A percentile compares a stretch with the other conserved stretches of the same genome.
Conservation (phyloP, 208 protist genomes). For the Trypanosoma rangeli region DNA sequence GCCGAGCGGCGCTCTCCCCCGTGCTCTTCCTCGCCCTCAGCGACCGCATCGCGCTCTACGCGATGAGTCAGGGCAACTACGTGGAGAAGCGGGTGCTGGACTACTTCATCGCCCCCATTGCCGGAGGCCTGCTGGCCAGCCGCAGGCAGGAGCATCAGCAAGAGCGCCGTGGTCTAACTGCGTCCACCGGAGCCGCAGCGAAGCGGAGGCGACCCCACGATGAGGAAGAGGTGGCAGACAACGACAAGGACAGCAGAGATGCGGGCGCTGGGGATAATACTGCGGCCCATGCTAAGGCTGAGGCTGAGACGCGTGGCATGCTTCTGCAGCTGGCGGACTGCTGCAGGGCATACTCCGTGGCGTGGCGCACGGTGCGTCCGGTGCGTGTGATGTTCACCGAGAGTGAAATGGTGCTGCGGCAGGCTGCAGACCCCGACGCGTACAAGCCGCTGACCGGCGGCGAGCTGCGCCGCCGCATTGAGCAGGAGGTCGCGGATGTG, state of each 20-base stretch:
- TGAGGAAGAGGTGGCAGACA: constrained; percentile 13
- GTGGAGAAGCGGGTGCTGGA: constrained; percentile 89
- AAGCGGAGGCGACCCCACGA: neutral
- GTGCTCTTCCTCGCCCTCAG: constrained; percentile 65
- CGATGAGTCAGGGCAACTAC: constrained; percentile 85
- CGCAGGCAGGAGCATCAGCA: constrained; percentile 44
- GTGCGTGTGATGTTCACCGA: constrained; percentile 86
- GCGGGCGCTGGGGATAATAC: too few relatives aligned
- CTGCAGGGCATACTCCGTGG: constrained; percentile 68
- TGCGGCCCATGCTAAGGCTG: constrained; percentile 20
- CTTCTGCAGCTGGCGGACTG: constrained; percentile 44
- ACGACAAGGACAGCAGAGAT: neutral
- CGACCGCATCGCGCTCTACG: constrained; percentile 68
- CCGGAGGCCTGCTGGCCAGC: constrained; percentile 50
- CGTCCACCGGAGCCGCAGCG: neutral
- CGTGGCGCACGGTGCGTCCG: constrained; percentile 44
- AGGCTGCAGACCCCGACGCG: constrained; percentile 51
- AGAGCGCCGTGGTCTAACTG: constrained; percentile 33
- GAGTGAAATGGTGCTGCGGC: constrained; percentile 73
- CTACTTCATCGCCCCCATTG: constrained; percentile 81
- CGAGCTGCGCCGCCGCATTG: constrained; percentile 60
- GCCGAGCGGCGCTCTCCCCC: constrained; percentile 37
- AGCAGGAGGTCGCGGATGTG: constrained; percentile 78
- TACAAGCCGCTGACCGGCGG: constrained; percentile 45
- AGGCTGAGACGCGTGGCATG: constrained; percentile 38